Evolutionary conservation across 306 rosid species (phyloP).

Genomic region (Lablab purpureus): DNA sequence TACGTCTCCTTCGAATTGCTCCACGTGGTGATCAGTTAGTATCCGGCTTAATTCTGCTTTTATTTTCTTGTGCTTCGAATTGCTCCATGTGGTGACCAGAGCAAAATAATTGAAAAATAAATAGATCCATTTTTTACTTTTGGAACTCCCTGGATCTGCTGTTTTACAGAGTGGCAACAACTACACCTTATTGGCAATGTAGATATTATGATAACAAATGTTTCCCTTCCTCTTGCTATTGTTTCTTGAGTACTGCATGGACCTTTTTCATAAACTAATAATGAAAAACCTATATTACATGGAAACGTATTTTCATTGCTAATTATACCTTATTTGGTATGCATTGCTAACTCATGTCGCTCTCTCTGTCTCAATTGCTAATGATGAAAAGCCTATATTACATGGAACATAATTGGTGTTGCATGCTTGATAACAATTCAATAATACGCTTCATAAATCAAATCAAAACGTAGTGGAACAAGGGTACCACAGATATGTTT

Average conservation of each 20-base stretch:
- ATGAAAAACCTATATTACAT: constrained; percentile 19
- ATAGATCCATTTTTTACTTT: not conserved
- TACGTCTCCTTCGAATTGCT: constrained; percentile 95
- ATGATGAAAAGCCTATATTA: constrained; percentile 20
- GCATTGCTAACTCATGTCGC: constrained; percentile 15
- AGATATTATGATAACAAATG: constrained; percentile 12
- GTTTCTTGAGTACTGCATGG: constrained; percentile 34
- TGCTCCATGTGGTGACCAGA: not conserved
- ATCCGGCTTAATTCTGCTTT: constrained; percentile 37
- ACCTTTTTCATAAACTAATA: constrained; percentile 1
- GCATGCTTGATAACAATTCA: constrained; percentile 17
- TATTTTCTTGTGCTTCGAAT: constrained; percentile 25
- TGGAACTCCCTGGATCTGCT: constrained; percentile 21
- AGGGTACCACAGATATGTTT: constrained; percentile 20
- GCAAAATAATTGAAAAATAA: not conserved
- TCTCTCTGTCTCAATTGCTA: not conserved
- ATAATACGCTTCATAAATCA: constrained; percentile 34
- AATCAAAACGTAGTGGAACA: constrained; percentile 8
- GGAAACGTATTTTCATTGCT: not conserved
- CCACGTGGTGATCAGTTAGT: constrained; percentile 95
- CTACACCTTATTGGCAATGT: constrained; percentile 6
- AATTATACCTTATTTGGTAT: not conserved
- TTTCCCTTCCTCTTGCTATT: constrained; percentile 8
- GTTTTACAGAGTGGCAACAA: constrained; percentile 1
- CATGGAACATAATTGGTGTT: constrained; percentile 20